Percentiles rank a stretch among this genome's conserved stretches.
These are phyloP conservation scores for Tetrahymena borealis DNA, from an alignment of 73 alveolate genomes.

Conservation along the genomic window DNA sequence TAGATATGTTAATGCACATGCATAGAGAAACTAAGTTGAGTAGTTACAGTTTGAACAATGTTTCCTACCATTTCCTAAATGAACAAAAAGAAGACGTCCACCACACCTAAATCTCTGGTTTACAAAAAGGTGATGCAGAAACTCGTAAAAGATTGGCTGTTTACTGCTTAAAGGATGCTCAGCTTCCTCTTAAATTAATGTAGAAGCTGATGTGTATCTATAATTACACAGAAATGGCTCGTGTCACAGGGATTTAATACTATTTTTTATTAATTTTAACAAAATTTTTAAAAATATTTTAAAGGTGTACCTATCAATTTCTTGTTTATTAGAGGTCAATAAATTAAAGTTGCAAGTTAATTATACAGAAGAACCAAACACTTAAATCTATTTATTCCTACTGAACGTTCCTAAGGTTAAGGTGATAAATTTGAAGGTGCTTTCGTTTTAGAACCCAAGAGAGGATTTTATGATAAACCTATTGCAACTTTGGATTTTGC, in stretches of 20 bases:
- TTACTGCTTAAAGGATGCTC: slow-evolving; percentile 97
- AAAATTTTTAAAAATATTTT: background rate
- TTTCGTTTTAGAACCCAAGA: slow-evolving; percentile 92
- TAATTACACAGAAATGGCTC: slow-evolving; percentile 96
- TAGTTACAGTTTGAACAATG: slow-evolving; percentile 95
- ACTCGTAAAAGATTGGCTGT: slow-evolving; percentile 97
- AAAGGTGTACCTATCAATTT: slow-evolving; percentile 87
- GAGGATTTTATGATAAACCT: slow-evolving; percentile 94
- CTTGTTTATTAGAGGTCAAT: slow-evolving; percentile 94
- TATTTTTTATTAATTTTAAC: background rate
- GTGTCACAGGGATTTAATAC: slow-evolving; percentile 88
- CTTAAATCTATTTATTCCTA: slow-evolving; percentile 86
- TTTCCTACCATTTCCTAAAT: slow-evolving; percentile 91
- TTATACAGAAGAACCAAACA: slow-evolving; percentile 84
- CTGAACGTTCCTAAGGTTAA: slow-evolving; percentile 53
- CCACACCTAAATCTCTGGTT: slow-evolving; percentile 55
- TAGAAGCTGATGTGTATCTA: slow-evolving; percentile 89
- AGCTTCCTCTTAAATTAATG: slow-evolving; percentile 85
- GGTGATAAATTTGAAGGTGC: slow-evolving; percentile 99
- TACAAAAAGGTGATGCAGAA: slow-evolving; percentile 61
- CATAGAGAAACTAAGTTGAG: slow-evolving; percentile 97
- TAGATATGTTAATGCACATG: slow-evolving; percentile 96
- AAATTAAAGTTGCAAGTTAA: slow-evolving; percentile 91
- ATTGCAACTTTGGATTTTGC: slow-evolving; percentile 99
- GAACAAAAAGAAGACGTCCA: slow-evolving; percentile 99